These are phyloP conservation scores for Dactylella cylindrospora DNA, from an alignment of 2,329 filamentous ascomycete species.

Conservation along the genomic window DNA sequence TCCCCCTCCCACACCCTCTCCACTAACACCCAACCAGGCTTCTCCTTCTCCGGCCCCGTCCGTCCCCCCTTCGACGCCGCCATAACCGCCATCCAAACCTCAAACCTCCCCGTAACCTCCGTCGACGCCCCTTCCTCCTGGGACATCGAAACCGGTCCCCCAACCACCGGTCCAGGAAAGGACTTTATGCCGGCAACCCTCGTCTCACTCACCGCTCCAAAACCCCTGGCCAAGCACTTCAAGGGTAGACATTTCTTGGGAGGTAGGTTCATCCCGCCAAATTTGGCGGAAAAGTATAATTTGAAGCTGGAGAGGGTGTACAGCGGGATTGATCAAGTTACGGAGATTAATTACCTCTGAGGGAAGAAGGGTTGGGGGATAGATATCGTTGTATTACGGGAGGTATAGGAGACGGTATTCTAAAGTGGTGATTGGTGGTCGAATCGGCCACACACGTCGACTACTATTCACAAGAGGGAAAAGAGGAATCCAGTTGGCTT, in stretches of 20 bases:
- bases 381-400: too few relatives aligned
- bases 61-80: constrained; percentile 87
- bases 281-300: constrained; percentile 80
- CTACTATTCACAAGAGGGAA: too few relatives aligned
- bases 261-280: constrained; percentile 77
- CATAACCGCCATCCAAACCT: constrained; percentile 73
- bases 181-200: constrained; percentile 77
- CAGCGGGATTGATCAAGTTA: constrained; percentile 28
- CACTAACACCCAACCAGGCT: constrained; percentile 59
- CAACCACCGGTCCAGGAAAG: constrained; percentile 71
- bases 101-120: constrained; percentile 74
- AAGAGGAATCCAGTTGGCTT: too few relatives aligned
- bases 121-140: constrained; percentile 94
- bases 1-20: background rate
- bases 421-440: too few relatives aligned
- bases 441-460: too few relatives aligned
- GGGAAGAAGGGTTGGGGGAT: background rate
- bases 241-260: constrained; percentile 87
- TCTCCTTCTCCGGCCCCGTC: constrained; percentile 88
- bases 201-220: constrained; percentile 88
- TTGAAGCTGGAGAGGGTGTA: constrained; percentile 63
- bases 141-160: constrained; percentile 86
- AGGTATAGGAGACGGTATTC: too few relatives aligned
- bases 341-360: constrained; percentile 15
- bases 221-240: constrained; percentile 82